These are phyloP conservation scores for Cladosporium velox DNA, from an alignment of 2,329 filamentous ascomycete species.

Conservation along the genomic window DNA sequence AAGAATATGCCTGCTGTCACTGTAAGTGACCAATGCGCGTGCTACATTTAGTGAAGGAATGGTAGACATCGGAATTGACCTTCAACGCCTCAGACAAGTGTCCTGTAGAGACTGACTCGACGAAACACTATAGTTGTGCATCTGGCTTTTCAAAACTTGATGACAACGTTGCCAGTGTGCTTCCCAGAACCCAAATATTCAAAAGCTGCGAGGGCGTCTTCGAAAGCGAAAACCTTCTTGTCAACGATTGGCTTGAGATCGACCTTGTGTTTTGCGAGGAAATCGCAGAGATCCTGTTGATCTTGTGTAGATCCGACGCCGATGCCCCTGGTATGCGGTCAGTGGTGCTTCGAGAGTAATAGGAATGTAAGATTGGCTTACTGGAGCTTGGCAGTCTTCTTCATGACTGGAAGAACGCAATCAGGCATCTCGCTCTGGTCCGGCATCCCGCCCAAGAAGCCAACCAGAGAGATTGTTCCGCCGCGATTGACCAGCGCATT, in stretches of 20 bases:
- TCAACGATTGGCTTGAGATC: constrained; percentile 7
- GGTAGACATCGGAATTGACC: not conserved
- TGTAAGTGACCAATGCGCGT: not conserved
- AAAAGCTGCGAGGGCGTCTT: not conserved
- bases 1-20: not conserved
- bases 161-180: not conserved
- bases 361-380: not conserved
- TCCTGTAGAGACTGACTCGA: not conserved
- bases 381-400: constrained; percentile 6
- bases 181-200: not conserved
- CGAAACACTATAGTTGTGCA: not conserved
- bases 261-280: constrained; percentile 10
- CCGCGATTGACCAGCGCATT: constrained; percentile 32
- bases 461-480: constrained; percentile 22
- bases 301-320: not conserved
- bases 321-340: not conserved
- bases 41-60: not conserved
- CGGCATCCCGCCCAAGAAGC: constrained; percentile 17
- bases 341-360: not conserved
- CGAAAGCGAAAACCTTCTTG: not conserved
- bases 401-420: constrained; percentile 1
- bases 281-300: constrained; percentile 8
- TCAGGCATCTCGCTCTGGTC: constrained; percentile 3
- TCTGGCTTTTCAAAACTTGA: not conserved
- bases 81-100: not conserved